Conservation (phyloP, 805 yeast genomes). For the Nakazawaea anatomiae region DNA sequence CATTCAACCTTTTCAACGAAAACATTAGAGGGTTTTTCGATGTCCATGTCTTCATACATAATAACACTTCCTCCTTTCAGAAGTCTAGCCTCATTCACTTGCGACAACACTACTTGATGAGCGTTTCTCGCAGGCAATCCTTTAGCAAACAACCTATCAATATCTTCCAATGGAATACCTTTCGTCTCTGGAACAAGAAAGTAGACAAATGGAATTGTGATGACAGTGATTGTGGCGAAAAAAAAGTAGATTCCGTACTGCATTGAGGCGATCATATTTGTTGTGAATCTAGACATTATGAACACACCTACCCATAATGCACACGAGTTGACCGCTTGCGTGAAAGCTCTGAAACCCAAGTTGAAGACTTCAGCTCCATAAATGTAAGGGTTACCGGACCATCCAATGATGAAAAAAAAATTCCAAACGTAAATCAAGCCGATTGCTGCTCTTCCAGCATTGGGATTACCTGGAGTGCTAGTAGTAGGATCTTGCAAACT, state of each 20-base stretch:
- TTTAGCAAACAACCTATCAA: conserved; percentile 41
- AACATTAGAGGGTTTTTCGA: neutral
- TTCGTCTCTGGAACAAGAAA: conserved; percentile 34
- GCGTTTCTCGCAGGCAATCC: conserved; percentile 3
- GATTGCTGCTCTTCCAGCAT: conserved; percentile 38
- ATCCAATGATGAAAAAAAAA: conserved; percentile 33
- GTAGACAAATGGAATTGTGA: conserved; percentile 25
- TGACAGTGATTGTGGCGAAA: conserved; percentile 26
- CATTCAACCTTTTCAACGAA: neutral
- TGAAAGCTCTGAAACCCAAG: conserved; percentile 33
- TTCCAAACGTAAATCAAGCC: conserved; percentile 44
- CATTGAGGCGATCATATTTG: conserved; percentile 36
- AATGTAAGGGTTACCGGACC: conserved; percentile 44
- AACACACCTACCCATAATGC: conserved; percentile 47
- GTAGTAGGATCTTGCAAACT: conserved; percentile 30
- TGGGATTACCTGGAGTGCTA: conserved; percentile 19
- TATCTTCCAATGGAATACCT: conserved; percentile 43
- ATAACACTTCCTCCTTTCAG: neutral
- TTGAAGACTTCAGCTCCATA: conserved; percentile 41
- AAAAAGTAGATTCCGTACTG: conserved; percentile 40
- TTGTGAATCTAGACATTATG: conserved; percentile 40
- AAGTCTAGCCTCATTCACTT: neutral
- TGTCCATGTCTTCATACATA: neutral
- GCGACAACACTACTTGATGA: neutral
- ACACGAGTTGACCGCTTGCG: conserved; percentile 37